Evolutionary conservation across 148 eudicot genomes (phyloP), one percentile per base, ranked within the genome.

Genomic region (Diospyros kaki): DNA sequence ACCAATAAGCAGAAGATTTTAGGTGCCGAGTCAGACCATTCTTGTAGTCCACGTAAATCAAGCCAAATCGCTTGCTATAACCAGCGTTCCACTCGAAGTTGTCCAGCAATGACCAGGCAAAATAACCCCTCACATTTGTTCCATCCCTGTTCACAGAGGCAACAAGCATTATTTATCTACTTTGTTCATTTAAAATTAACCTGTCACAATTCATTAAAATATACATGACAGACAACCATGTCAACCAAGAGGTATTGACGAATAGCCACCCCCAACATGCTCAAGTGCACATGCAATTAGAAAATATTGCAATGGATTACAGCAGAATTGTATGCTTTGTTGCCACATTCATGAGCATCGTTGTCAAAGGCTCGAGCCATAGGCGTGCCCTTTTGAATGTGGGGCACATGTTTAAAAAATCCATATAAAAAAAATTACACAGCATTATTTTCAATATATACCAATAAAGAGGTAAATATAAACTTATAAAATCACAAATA

Each of bases 1-100:
- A 92, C 97, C 97, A 92, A 76, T 88, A 88, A 63, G 97, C 92
- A 17, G 97, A 92, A 51, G 97, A 92, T 77, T 90, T 92, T 4
- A 80, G 90, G 76, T 90, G 97, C 28, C 97, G 86, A 48, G 85
- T 59, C n/a, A 92, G 90, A 38, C 92, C 92, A 11, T 86, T 88
- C 83, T 89, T 89, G 83, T 86, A 89, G 82, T 93, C 98, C 48
- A 93, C 94, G 52, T 87, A 88, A 43, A 86, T 67, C 79, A 93
- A 71, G 45, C 98, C 96, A 56, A 93, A 93, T 2, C 96, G 88
- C 71, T 86, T 89, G 55, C 96, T 89, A 73, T 87, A 93, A 48
- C 98, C 98, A 55, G 71, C 65, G 13, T 70, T 71, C 28, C 28
- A 28, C 28, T 28, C 28, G 28, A 28, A 28, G 28, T 28, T 28